Conservation (phyloP, 805 yeast species). For the Ogataea minuta region DNA sequence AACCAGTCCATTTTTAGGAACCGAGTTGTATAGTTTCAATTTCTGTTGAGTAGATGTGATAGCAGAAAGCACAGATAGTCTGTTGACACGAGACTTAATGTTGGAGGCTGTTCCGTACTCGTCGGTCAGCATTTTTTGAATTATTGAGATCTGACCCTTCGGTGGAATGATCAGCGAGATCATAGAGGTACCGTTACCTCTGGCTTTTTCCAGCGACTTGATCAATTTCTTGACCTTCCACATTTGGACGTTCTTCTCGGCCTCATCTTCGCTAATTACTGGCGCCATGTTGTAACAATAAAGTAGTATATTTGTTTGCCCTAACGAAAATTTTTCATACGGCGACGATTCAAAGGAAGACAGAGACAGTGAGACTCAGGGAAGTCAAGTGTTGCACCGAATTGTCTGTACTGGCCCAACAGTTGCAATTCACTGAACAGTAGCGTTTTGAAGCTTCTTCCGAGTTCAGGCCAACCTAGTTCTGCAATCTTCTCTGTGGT, state of each 20-base stretch:
- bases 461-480: too few relatives aligned
- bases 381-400: too few relatives aligned
- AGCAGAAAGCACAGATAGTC: conserved; percentile 92
- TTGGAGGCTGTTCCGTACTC: conserved; percentile 99
- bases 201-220: conserved; percentile 82
- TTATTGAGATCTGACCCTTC: conserved; percentile 84
- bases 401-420: too few relatives aligned
- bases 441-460: too few relatives aligned
- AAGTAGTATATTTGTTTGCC: conserved; percentile 7
- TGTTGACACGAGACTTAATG: conserved; percentile 95
- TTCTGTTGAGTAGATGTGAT: conserved; percentile 98
- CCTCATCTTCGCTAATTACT: conserved; percentile 60
- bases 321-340: conserved; percentile 12
- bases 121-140: conserved; percentile 90
- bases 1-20: conserved; percentile 94
- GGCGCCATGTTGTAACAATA: conserved; percentile 35
- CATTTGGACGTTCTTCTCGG: conserved; percentile 95
- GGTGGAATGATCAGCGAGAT: conserved; percentile 96
- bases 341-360: conserved; percentile 4
- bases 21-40: conserved; percentile 80
- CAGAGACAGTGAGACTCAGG: not conserved
- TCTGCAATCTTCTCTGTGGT: not conserved
- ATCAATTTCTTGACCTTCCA: conserved; percentile 98
- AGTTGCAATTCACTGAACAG: too few relatives aligned
- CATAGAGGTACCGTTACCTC: conserved; percentile 99